Conservation (phyloP, 768 basidiomycete species). For the Termitomyces titanicus region DNA sequence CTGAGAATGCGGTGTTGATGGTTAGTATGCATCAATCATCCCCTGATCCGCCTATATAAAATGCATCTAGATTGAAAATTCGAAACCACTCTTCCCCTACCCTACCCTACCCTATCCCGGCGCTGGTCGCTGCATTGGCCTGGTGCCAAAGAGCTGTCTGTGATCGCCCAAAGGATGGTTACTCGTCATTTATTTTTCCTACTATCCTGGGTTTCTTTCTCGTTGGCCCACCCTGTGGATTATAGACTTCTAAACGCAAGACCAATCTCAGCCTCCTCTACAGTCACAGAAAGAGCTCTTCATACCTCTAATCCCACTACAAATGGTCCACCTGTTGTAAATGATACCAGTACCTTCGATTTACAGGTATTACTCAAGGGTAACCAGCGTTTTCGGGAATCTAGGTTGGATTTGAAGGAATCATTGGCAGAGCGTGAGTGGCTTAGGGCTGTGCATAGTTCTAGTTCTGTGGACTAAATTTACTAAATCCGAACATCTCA, state of each 20-base stretch:
- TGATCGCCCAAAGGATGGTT: slow-evolving; percentile 5
- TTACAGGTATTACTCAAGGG: slow-evolving; percentile 6
- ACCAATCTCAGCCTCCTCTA: not conserved
- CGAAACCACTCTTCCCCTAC: not conserved
- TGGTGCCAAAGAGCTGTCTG: slow-evolving; percentile 20
- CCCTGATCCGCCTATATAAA: not conserved
- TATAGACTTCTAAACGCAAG: slow-evolving; percentile 1
- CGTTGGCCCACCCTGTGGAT: slow-evolving; percentile 7
- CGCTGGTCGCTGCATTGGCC: slow-evolving; percentile 33
- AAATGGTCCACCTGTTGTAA: not conserved
- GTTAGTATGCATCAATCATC: not conserved
- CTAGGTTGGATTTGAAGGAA: not conserved
- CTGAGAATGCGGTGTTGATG: too few species aligned
- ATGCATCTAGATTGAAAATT: not conserved
- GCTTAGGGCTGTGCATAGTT: too few species aligned
- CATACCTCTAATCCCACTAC: not conserved
- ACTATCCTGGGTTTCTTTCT: slow-evolving; percentile 7
- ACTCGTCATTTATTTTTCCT: slow-evolving; percentile 10
- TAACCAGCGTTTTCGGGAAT: slow-evolving; percentile 9
- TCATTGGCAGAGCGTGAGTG: slow-evolving; percentile 6
- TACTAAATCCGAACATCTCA: not conserved
- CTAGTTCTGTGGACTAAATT: not conserved
- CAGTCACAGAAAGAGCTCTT: not conserved
- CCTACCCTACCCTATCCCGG: too few species aligned
- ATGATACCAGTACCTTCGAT: slow-evolving; percentile 3